These are phyloP conservation scores for Mycosphaerelloides madeirae DNA, from an alignment of 2,329 filamentous ascomycete genomes.

Conservation along the genomic window DNA sequence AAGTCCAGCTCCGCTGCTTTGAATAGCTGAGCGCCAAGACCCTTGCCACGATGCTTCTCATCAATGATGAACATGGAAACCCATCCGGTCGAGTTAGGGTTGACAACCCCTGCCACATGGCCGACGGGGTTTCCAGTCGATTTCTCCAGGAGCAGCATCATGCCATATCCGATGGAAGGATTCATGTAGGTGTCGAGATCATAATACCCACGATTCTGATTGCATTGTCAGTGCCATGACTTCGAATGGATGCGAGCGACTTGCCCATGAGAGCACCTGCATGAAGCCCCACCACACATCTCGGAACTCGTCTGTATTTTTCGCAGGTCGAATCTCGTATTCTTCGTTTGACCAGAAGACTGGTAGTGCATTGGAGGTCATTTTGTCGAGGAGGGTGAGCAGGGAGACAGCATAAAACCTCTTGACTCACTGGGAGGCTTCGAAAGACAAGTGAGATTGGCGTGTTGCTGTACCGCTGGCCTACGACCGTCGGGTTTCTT, in stretches of 20 bases:
- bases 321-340: slow-evolving; percentile 16
- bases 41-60: slow-evolving; percentile 27
- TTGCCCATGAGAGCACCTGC: slow-evolving; percentile 33
- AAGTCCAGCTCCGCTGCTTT: slow-evolving; percentile 27
- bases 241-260: background rate
- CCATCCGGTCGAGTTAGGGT: slow-evolving; percentile 37
- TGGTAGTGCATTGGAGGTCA: background rate
- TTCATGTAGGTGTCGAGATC: slow-evolving; percentile 33
- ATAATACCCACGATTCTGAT: slow-evolving; percentile 31
- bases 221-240: background rate
- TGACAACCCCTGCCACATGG: slow-evolving; percentile 31
- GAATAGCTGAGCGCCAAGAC: slow-evolving; percentile 32
- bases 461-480: too few species aligned
- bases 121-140: slow-evolving; percentile 27
- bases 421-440: too few species aligned
- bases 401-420: too few species aligned
- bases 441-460: too few species aligned
- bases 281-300: slow-evolving; percentile 35
- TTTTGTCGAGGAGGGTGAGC: background rate
- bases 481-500: too few species aligned
- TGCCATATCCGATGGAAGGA: slow-evolving; percentile 25
- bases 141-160: slow-evolving; percentile 31
- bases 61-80: slow-evolving; percentile 36
- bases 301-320: slow-evolving; percentile 14
- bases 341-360: slow-evolving; percentile 14